Evolutionary conservation across 345 rosid species (phyloP).

Genomic region (Ceriops tagal): DNA sequence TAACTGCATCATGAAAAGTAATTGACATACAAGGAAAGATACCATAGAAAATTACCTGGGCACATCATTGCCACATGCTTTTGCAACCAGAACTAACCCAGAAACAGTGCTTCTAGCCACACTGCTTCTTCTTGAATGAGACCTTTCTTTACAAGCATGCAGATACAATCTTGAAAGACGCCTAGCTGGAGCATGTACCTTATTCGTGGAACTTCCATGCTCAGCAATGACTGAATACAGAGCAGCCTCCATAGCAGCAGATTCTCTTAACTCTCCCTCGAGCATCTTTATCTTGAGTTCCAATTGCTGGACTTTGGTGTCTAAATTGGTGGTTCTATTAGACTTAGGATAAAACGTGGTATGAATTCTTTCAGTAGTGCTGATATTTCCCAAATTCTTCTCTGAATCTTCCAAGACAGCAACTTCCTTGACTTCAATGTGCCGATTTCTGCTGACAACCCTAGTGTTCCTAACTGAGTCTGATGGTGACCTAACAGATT

Average conservation of each 20-base stretch:
- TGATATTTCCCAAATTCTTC: conserved; percentile 30
- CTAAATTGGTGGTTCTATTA: conserved; percentile 38
- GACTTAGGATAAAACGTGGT: conserved; percentile 50
- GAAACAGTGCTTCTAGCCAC: conserved; percentile 83
- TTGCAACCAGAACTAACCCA: conserved; percentile 73
- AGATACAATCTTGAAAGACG: conserved; percentile 86
- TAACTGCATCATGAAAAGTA: neutral
- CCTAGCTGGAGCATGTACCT: conserved; percentile 94
- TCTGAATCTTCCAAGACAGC: conserved; percentile 22
- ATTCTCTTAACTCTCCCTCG: conserved; percentile 87
- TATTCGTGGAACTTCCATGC: conserved; percentile 82
- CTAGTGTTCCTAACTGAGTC: conserved; percentile 47
- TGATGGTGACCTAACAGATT: conserved; percentile 69
- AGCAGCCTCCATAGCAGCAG: conserved; percentile 86
- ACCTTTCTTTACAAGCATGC: conserved; percentile 56
- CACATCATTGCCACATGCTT: conserved; percentile 95
- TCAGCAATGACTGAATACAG: conserved; percentile 84
- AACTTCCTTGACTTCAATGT: conserved; percentile 36
- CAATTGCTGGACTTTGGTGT: conserved; percentile 58
- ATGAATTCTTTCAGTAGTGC: conserved; percentile 42
- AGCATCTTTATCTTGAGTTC: conserved; percentile 66
- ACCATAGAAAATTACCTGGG: conserved; percentile 54
- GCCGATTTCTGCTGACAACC: conserved; percentile 32
- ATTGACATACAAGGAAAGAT: conserved; percentile 4
- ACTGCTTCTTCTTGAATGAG: conserved; percentile 54